phyloP scores from a whole-genome alignment of 1,284 basidiomycete species.

The Ustilago crameri region DNA sequence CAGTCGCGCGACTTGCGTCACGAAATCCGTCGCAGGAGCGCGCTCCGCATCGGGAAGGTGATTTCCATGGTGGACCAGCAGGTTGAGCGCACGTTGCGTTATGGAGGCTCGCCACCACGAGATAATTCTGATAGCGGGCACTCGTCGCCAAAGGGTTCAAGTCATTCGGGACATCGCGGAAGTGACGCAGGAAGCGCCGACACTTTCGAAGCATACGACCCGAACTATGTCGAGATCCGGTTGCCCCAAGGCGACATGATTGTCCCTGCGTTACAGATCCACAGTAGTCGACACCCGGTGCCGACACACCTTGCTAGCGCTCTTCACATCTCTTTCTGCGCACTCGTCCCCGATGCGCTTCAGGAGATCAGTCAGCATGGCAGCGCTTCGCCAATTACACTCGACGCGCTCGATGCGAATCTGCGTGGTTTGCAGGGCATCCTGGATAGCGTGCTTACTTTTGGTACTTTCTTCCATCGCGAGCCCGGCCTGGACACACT shows the following conservation, averaged over 20 bases:
- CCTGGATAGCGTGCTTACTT: slow-evolving; percentile 40
- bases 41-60: slow-evolving; percentile 29
- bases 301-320: slow-evolving; percentile 31
- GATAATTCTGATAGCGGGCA: slow-evolving; percentile 8
- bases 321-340: slow-evolving; percentile 46
- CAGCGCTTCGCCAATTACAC: slow-evolving; percentile 25
- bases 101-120: slow-evolving; percentile 20
- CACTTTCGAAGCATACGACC: slow-evolving; percentile 2
- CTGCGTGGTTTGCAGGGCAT: slow-evolving; percentile 42
- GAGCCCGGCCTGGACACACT: slow-evolving; percentile 37
- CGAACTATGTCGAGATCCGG: slow-evolving; percentile 15
- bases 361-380: slow-evolving; percentile 44
- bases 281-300: slow-evolving; percentile 46
- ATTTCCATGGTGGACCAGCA: slow-evolving; percentile 28
- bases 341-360: slow-evolving; percentile 44
- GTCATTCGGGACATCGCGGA: slow-evolving; percentile 17
- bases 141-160: slow-evolving; percentile 15
- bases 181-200: slow-evolving; percentile 26
- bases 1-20: slow-evolving; percentile 26
- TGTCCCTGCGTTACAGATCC: slow-evolving; percentile 46
- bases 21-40: slow-evolving; percentile 28
- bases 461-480: slow-evolving; percentile 37
- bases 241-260: slow-evolving; percentile 48
- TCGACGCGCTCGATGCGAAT: slow-evolving; percentile 37
- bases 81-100: slow-evolving; percentile 28